A percentile compares a stretch with the other conserved stretches of the same genome.
Evolutionary conservation across 176 grass and related monocot genomes (phyloP).

Genomic region (Lolium rigidum): DNA sequence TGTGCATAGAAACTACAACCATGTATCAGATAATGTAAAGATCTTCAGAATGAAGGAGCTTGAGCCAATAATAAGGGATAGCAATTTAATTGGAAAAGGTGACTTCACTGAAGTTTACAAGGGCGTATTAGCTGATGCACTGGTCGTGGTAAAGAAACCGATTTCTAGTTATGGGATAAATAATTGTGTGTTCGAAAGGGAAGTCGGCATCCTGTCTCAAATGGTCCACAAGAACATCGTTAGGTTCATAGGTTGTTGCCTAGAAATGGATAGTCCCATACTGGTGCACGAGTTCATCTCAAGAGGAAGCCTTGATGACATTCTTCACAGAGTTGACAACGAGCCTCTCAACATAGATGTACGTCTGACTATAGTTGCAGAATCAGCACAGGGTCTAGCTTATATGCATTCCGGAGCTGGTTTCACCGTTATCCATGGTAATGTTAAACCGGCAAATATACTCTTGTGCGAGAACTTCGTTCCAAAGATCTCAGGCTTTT

Average conservation of each 20-base stretch:
- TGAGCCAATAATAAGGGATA: neutral
- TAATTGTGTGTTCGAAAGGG: neutral
- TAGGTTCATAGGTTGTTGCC: neutral
- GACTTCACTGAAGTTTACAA: neutral
- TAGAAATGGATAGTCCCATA: neutral
- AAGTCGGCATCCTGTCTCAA: neutral
- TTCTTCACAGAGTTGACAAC: neutral
- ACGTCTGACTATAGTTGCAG: neutral
- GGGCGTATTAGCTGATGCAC: neutral
- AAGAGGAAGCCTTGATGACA: neutral
- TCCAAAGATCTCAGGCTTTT: neutral
- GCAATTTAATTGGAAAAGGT: neutral
- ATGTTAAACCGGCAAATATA: neutral
- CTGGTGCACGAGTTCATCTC: neutral
- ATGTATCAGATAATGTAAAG: neutral
- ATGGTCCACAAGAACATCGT: neutral
- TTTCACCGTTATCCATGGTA: neutral
- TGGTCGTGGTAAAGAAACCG: neutral
- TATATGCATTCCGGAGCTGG: neutral
- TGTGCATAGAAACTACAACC: neutral
- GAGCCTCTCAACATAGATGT: neutral
- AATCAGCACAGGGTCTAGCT: neutral
- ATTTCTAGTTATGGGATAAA: neutral
- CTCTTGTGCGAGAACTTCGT: neutral
- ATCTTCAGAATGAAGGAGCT: neutral